phyloP scores from a whole-genome alignment of 768 basidiomycete genomes.

The Mycena chlorophos region DNA sequence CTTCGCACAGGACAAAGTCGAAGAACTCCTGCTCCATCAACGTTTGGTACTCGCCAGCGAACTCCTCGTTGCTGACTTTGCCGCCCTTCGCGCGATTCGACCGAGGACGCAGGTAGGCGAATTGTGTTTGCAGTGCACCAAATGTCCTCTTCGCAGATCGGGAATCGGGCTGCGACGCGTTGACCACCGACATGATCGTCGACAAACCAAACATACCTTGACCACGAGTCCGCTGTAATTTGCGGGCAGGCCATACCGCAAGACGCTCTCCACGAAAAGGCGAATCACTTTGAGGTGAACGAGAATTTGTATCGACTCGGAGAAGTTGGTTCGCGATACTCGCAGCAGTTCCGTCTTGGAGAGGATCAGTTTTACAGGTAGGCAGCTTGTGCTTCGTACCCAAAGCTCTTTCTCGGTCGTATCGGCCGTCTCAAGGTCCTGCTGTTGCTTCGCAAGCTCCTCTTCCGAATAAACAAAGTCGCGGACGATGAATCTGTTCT shows the following conservation, averaged over 20 bases:
- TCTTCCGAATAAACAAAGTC: constrained; percentile 91
- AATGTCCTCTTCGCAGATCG: constrained; percentile 83
- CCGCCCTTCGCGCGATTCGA: constrained; percentile 53
- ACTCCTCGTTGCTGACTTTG: constrained; percentile 56
- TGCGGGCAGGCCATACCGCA: constrained; percentile 93
- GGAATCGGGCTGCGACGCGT: constrained; percentile 80
- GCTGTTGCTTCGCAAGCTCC: constrained; percentile 73
- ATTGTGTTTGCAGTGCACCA: constrained; percentile 68
- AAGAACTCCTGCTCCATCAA: constrained; percentile 95
- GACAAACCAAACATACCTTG: constrained; percentile 51
- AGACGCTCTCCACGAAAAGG: constrained; percentile 91
- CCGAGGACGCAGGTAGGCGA: constrained; percentile 76
- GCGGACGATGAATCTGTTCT: constrained; percentile 81
- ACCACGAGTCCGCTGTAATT: constrained; percentile 81
- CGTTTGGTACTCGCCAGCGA: constrained; percentile 87
- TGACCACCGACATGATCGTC: too few species aligned
- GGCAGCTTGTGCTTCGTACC: constrained; percentile 51
- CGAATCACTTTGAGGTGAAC: constrained; percentile 92
- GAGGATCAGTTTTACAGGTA: neutral
- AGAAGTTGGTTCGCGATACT: constrained; percentile 92
- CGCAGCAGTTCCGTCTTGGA: constrained; percentile 85
- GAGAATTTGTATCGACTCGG: constrained; percentile 91
- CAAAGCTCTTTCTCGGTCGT: constrained; percentile 94
- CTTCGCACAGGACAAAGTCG: constrained; percentile 92
- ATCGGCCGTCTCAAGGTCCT: constrained; percentile 78